Percentiles rank a stretch among this genome's conserved stretches.
Evolutionary conservation across 202 grass and related monocot species (phyloP).

Genomic region (Zoysia matrella): DNA sequence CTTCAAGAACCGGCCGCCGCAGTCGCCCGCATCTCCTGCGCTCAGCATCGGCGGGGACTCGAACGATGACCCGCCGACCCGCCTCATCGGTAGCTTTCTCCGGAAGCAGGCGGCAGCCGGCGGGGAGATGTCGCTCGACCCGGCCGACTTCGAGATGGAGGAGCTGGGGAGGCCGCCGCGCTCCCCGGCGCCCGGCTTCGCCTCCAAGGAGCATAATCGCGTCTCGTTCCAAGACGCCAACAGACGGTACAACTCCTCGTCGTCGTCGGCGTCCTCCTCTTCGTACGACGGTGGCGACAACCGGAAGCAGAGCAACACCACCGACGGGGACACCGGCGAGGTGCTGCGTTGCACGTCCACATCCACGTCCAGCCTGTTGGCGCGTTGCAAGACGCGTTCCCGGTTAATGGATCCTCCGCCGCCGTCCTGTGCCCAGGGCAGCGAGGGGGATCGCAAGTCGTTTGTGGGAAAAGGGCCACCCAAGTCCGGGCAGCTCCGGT

Average conservation of each 20-base stretch:
- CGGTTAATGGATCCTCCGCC: slow-evolving; percentile 75
- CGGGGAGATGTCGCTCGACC: slow-evolving; percentile 59
- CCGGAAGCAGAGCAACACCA: slow-evolving; percentile 7
- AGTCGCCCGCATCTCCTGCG: slow-evolving; percentile 31
- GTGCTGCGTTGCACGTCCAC: slow-evolving; percentile 65
- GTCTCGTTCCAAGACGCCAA: slow-evolving; percentile 66
- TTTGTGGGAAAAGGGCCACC: slow-evolving; percentile 40
- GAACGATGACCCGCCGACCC: slow-evolving; percentile 69
- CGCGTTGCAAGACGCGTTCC: slow-evolving; percentile 70
- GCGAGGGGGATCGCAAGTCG: slow-evolving; percentile 40
- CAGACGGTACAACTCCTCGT: slow-evolving; percentile 24
- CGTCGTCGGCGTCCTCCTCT: slow-evolving; percentile 50
- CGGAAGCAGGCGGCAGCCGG: slow-evolving; percentile 68
- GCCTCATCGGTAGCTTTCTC: slow-evolving; percentile 79
- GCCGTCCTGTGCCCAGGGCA: slow-evolving; percentile 19
- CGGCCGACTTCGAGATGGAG: slow-evolving; percentile 74
- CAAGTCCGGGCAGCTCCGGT: slow-evolving; percentile 66
- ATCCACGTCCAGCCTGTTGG: slow-evolving; percentile 40
- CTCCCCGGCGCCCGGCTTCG: slow-evolving; percentile 24
- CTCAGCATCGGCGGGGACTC: slow-evolving; percentile 29
- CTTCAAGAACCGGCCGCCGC: slow-evolving; percentile 54
- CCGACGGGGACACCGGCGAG: slow-evolving; percentile 37
- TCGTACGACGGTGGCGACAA: slow-evolving; percentile 41
- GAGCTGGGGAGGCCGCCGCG: slow-evolving; percentile 45
- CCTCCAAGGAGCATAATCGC: slow-evolving; percentile 57